These are phyloP conservation scores for Didymella lethalis DNA, from an alignment of 2,329 filamentous ascomycete genomes.

Conservation along the genomic window DNA sequence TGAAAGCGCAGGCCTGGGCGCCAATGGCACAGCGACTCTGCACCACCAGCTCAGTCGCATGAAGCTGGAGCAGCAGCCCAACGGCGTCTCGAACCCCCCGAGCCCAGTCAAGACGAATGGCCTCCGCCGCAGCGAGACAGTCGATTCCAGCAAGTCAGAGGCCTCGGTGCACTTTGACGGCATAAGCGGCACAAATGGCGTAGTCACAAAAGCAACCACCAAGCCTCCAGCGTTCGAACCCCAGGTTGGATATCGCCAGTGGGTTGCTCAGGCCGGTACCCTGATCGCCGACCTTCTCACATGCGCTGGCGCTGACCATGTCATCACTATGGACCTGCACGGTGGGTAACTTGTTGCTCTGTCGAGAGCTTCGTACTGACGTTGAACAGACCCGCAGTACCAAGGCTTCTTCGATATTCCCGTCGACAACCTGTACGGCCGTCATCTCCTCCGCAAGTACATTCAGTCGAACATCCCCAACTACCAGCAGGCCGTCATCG, in stretches of 20 bases:
- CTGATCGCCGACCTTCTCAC: conserved; percentile 93
- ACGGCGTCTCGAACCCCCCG: conserved; percentile 35
- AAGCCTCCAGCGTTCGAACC: conserved; percentile 72
- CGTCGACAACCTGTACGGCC: conserved; percentile 94
- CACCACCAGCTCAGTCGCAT: conserved; percentile 77
- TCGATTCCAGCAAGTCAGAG: conserved; percentile 44
- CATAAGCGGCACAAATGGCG: conserved; percentile 28
- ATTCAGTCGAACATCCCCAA: conserved; percentile 83
- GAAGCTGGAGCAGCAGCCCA: conserved; percentile 64
- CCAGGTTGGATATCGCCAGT: conserved; percentile 95
- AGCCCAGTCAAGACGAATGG: conserved; percentile 41
- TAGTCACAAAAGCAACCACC: conserved; percentile 44
- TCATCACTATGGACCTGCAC: conserved; percentile 92
- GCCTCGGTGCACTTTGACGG: conserved; percentile 34
- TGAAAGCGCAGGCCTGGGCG: conserved; percentile 68
- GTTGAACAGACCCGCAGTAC: conserved; percentile 85
- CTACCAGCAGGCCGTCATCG: conserved; percentile 86
- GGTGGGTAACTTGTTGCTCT: conserved; percentile 20
- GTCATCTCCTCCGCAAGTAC: conserved; percentile 73
- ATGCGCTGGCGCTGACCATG: conserved; percentile 93
- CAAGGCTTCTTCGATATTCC: conserved; percentile 99
- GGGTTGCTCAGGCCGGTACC: conserved; percentile 97
- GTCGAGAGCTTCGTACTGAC: conserved; percentile 17
- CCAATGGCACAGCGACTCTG: conserved; percentile 70
- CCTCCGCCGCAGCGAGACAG: conserved; percentile 43